A percentile compares a stretch with the other conserved stretches of the same genome.
Conservation (phyloP, 1,284 basidiomycete genomes). For the Amylostereum areolatum region DNA sequence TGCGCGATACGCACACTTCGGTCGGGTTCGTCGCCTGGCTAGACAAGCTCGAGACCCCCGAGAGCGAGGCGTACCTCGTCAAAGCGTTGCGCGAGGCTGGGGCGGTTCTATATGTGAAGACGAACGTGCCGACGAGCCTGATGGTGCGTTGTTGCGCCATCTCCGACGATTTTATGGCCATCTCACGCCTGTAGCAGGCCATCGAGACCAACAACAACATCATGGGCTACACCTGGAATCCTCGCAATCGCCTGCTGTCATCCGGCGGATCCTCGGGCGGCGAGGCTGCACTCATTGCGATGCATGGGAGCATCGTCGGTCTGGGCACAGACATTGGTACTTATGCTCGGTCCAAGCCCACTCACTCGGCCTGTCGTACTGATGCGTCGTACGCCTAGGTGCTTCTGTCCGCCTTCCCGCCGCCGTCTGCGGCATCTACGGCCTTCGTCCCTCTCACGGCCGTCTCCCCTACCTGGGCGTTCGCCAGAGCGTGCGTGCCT, state of each 20-base stretch:
- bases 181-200: neutral
- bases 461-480: slow-evolving; percentile 1
- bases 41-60: neutral
- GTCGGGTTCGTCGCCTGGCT: neutral
- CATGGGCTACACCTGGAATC: neutral
- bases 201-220: neutral
- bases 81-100: neutral
- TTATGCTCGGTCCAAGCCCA: neutral
- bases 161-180: no score
- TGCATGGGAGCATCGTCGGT: neutral
- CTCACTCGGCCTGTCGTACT: neutral
- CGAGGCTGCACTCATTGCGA: neutral
- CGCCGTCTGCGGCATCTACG: neutral
- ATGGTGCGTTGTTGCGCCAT: neutral
- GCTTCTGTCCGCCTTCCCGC: neutral
- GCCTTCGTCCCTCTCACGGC: neutral
- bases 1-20: neutral
- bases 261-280: neutral
- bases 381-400: neutral
- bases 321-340: neutral
- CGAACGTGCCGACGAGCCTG: neutral
- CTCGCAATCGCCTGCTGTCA: neutral
- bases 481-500: neutral
- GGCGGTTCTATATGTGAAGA: neutral
- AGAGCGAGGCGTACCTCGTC: neutral